phyloP scores from a whole-genome alignment of 2,329 filamentous ascomycete genomes.

The Curvularia sp. region DNA sequence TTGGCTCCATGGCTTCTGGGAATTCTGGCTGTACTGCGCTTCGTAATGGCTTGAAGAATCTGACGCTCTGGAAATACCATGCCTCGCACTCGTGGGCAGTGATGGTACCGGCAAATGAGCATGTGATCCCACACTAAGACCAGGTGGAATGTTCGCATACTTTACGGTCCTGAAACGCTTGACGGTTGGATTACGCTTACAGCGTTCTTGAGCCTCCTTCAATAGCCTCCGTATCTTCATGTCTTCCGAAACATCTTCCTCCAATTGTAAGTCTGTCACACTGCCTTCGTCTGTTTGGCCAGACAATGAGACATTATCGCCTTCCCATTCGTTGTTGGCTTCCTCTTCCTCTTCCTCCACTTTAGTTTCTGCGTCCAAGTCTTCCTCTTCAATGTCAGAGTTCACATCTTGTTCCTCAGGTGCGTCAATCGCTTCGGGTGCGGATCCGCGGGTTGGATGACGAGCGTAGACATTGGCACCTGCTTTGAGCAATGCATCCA shows the following conservation, averaged over 20 bases:
- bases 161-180: constrained; percentile 30
- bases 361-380: neutral
- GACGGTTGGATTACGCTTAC: constrained; percentile 33
- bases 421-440: constrained; percentile 24
- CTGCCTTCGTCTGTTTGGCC: constrained; percentile 26
- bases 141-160: constrained; percentile 11
- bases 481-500: constrained; percentile 28
- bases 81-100: neutral
- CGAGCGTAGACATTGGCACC: constrained; percentile 29
- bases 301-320: constrained; percentile 20
- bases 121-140: constrained; percentile 4
- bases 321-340: constrained; percentile 26
- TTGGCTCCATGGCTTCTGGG: neutral
- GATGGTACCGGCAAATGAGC: neutral
- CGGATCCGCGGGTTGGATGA: constrained; percentile 23
- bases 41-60: neutral
- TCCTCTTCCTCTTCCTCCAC: constrained; percentile 2
- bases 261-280: constrained; percentile 28
- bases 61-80: neutral
- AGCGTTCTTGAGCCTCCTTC: constrained; percentile 28
- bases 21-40: neutral
- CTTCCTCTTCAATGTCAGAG: constrained; percentile 25
- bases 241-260: constrained; percentile 25
- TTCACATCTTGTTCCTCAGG: constrained; percentile 25
- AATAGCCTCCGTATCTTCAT: constrained; percentile 33